Percentiles rank a stretch among this genome's conserved stretches.
Conservation (phyloP, 768 basidiomycete genomes). For the Suillus clintonianus region DNA sequence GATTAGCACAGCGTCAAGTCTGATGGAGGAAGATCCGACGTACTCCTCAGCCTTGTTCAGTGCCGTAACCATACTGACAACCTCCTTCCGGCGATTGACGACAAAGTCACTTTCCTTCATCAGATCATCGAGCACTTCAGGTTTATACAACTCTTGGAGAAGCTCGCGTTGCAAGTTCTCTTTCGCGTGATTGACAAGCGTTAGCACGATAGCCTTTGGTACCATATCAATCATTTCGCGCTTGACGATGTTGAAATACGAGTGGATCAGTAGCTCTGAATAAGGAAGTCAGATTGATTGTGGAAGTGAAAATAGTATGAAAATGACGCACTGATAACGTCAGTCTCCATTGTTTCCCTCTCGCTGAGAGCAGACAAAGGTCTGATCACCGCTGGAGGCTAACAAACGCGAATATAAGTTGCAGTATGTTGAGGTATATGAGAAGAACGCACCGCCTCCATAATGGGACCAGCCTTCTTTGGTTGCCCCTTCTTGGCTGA, state of each 20-base stretch:
- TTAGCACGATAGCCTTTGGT: constrained; percentile 91
- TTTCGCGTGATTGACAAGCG: constrained; percentile 90
- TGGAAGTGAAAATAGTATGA: neutral
- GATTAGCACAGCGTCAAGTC: constrained; percentile 13
- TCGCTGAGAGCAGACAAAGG: constrained; percentile 92
- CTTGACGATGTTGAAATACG: constrained; percentile 98
- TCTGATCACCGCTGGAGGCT: constrained; percentile 85
- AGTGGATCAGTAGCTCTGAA: constrained; percentile 90
- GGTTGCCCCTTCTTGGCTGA: constrained; percentile 60
- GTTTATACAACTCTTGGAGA: constrained; percentile 94
- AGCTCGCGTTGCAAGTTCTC: constrained; percentile 94
- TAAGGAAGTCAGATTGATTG: constrained; percentile 5
- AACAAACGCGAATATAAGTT: constrained; percentile 5
- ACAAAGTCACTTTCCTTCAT: constrained; percentile 94
- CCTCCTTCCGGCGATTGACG: constrained; percentile 90
- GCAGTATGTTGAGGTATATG: neutral
- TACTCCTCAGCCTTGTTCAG: constrained; percentile 97
- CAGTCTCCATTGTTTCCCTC: constrained; percentile 96
- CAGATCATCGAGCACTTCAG: constrained; percentile 92
- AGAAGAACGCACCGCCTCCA: constrained; percentile 53
- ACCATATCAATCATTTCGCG: constrained; percentile 99
- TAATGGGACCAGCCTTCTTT: constrained; percentile 58
- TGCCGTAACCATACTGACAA: constrained; percentile 88
- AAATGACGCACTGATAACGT: constrained; percentile 90
- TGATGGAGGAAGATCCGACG: constrained; percentile 3